Base-by-base conservation (phyloP, 495 filamentous ascomycete genomes). In the Collariella sp. region DNA sequence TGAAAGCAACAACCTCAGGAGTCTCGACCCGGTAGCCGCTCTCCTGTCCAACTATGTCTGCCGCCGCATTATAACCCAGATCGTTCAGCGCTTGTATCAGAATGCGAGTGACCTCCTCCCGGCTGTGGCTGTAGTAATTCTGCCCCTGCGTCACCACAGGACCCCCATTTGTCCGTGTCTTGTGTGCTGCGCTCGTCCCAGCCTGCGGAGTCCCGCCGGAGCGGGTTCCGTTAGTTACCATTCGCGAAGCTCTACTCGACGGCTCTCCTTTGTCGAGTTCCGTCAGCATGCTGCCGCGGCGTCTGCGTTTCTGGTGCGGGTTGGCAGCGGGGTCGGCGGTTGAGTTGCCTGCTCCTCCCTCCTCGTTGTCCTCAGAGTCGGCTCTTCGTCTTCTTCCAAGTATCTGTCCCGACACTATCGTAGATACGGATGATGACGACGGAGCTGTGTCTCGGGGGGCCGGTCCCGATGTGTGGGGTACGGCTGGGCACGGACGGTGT, bases 81-180 rank as follows among this genome's bases (percentile, higher is more conserved):
- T 97, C 93, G 20, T 79, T 75, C 45, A 99, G 70, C 33, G 89
- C 86, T 69, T 99, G 93, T 60, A 97, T 94, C 57, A 96, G 68
- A 48, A 99, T 87, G 47, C 93, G 78, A 7, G 93, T 93, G 11
- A 97, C 84, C 70, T 99, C 91, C 72, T 94, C 91, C 63, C 89
- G 83, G 66, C 91, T 84, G 65, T 99, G 91, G 19, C 89, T 90
- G 58, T 81, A 85, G 56, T 79, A 81, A 0, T 57, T 64, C 11
- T 60, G 55, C 7, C 61, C 52, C 20, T 23, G 41, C 19, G 49
- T 62, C 33, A 42, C 46, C 41, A 60, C 66, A 15, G 51, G 46
- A 34, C 33, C 54, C 23, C 50, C 69, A 50, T 64, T 71, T 44
- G 62, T 63, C 7, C 70, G 64, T 6, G 70, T 49, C 54, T 71